phyloP scores from a whole-genome alignment of 2,329 filamentous ascomycete species.

The Sphaceloma murrayae region DNA sequence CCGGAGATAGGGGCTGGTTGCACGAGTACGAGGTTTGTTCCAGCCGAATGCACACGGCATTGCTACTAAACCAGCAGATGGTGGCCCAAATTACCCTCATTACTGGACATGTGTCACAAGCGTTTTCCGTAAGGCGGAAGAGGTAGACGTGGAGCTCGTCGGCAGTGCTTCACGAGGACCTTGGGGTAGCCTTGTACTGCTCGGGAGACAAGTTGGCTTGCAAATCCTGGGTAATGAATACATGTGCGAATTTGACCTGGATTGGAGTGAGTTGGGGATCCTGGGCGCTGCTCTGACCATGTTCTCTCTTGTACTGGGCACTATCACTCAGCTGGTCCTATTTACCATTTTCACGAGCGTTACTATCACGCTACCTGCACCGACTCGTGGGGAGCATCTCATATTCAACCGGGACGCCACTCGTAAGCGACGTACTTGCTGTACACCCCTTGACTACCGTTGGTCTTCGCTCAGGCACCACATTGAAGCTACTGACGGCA shows the following conservation, averaged over 20 bases:
- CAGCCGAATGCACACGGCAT: no score
- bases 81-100: no score
- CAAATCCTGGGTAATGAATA: no score
- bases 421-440: background rate
- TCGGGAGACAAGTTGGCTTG: background rate
- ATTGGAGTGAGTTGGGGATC: background rate
- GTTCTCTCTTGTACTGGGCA: background rate
- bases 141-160: conserved; percentile 2
- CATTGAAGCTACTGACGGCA: background rate
- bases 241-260: background rate
- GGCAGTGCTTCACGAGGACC: conserved; percentile 5
- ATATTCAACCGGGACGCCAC: background rate
- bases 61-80: no score
- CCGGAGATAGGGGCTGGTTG: no score
- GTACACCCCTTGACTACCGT: background rate
- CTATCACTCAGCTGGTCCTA: conserved; percentile 1
- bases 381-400: background rate
- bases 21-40: no score
- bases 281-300: background rate
- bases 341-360: background rate
- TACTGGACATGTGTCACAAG: no score
- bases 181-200: conserved; percentile 5
- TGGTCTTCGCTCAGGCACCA: background rate
- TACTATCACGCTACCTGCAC: background rate
- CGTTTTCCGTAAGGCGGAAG: no score